These are phyloP conservation scores for Crithidia expoeki DNA, from an alignment of 208 protist species.

Conservation along the genomic window DNA sequence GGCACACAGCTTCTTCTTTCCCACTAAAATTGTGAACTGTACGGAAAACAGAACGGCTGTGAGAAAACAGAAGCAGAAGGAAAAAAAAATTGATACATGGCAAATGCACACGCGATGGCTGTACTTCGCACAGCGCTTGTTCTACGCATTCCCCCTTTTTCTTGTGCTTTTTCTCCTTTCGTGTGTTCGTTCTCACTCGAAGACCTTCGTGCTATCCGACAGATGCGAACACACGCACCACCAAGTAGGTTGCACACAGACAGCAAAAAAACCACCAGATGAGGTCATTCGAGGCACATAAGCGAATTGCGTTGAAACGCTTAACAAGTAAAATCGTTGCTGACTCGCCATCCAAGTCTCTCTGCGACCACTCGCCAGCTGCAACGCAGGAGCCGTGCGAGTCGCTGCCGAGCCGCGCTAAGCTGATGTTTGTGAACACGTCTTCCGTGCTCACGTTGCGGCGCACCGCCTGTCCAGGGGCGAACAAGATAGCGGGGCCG, in stretches of 20 bases:
- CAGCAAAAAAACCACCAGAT: constrained; percentile 19
- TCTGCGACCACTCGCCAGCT: neutral
- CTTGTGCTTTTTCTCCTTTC: neutral
- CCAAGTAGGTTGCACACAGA: neutral
- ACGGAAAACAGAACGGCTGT: neutral
- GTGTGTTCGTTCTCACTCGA: neutral
- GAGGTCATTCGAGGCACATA: constrained; percentile 13
- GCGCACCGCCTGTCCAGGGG: neutral
- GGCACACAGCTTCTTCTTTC: too few relatives aligned
- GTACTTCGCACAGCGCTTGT: neutral
- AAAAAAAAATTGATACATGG: neutral
- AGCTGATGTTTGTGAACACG: neutral
- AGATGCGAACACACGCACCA: constrained; percentile 16
- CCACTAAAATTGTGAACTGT: neutral
- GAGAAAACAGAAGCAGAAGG: neutral
- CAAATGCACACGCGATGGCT: neutral
- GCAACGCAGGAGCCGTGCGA: too few relatives aligned
- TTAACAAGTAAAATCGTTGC: neutral
- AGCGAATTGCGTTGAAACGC: neutral
- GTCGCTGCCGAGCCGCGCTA: neutral
- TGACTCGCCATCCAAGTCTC: neutral
- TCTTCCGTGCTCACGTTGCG: too few relatives aligned
- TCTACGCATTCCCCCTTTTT: neutral
- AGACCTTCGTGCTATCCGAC: neutral
- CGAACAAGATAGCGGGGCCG: constrained; percentile 6